phyloP scores from a whole-genome alignment of 192 early-diverging fungal genomes.

The Phlyctochytrium arcticum region DNA sequence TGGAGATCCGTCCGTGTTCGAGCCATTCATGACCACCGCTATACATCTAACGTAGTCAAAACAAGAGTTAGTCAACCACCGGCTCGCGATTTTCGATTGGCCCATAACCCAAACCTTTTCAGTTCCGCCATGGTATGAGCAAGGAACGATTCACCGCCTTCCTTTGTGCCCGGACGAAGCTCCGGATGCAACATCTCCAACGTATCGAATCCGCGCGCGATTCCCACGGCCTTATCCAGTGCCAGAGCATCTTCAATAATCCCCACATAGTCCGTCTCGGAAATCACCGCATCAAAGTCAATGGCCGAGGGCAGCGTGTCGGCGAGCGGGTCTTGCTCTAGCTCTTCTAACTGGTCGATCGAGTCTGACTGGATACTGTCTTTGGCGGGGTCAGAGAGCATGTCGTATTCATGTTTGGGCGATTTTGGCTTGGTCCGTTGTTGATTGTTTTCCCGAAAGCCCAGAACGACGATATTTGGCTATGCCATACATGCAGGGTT shows the following conservation, averaged over 20 bases:
- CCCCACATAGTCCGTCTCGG: slow-evolving; percentile 55
- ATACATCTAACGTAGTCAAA: no score
- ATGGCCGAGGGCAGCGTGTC: slow-evolving; percentile 9
- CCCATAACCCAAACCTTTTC: neutral
- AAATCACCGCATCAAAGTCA: slow-evolving; percentile 35
- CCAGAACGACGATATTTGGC: slow-evolving; percentile 10
- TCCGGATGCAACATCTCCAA: slow-evolving; percentile 24
- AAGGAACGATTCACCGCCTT: neutral
- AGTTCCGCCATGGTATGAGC: slow-evolving; percentile 8
- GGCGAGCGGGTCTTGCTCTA: slow-evolving; percentile 9
- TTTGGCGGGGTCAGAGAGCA: no score
- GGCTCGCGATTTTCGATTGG: no score
- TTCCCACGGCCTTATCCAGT: slow-evolving; percentile 65
- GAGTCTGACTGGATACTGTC: no score
- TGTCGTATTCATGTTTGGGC: no score
- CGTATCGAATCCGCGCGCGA: slow-evolving; percentile 59
- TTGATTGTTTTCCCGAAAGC: no score
- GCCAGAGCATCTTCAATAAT: slow-evolving; percentile 68
- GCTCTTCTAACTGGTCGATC: slow-evolving; percentile 8
- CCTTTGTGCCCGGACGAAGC: neutral
- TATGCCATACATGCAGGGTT: no score
- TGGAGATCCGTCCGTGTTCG: no score
- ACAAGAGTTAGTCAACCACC: no score
- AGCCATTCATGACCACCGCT: no score
- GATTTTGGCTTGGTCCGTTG: no score